phyloP scores from a whole-genome alignment of 768 basidiomycete species.

The Russula sp. region DNA sequence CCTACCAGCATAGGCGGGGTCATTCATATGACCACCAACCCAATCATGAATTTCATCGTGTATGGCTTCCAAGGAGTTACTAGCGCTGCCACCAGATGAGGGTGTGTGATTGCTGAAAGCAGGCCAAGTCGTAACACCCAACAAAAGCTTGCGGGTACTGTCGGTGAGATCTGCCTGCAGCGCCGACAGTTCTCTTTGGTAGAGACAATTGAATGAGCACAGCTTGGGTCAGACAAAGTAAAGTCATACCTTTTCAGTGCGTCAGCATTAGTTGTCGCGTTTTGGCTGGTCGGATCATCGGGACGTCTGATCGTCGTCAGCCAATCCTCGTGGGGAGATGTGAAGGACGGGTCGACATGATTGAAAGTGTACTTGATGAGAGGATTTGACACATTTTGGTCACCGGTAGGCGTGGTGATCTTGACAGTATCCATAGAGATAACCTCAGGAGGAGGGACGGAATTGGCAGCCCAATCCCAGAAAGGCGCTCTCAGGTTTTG shows the following conservation, averaged over 20 bases:
- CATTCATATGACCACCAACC: constrained; percentile 23
- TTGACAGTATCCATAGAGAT: constrained; percentile 29
- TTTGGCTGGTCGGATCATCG: background rate
- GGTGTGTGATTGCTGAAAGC: constrained; percentile 41
- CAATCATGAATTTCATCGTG: constrained; percentile 40
- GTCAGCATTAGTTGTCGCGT: constrained; percentile 24
- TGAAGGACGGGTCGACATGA: constrained; percentile 23
- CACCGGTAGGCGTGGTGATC: constrained; percentile 31
- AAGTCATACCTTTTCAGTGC: constrained; percentile 27
- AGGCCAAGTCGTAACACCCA: constrained; percentile 33
- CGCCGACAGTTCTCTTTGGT: background rate
- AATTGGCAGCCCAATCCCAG: constrained; percentile 45
- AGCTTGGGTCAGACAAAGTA: background rate
- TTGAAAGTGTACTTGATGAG: constrained; percentile 32
- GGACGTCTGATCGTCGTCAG: constrained; percentile 14
- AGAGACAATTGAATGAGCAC: background rate
- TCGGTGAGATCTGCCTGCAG: background rate
- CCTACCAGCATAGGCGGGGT: constrained; percentile 33
- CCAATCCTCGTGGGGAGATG: constrained; percentile 1
- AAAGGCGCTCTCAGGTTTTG: constrained; percentile 35
- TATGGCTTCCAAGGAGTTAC: constrained; percentile 43
- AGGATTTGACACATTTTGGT: constrained; percentile 28
- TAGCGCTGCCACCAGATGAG: constrained; percentile 32
- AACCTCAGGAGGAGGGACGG: constrained; percentile 34
- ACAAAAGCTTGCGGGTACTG: constrained; percentile 30